A percentile compares a stretch with the other conserved stretches of the same genome.
Evolutionary conservation across 1,139 yeast genomes (phyloP).

Genomic region (Lodderomyces margitis): DNA sequence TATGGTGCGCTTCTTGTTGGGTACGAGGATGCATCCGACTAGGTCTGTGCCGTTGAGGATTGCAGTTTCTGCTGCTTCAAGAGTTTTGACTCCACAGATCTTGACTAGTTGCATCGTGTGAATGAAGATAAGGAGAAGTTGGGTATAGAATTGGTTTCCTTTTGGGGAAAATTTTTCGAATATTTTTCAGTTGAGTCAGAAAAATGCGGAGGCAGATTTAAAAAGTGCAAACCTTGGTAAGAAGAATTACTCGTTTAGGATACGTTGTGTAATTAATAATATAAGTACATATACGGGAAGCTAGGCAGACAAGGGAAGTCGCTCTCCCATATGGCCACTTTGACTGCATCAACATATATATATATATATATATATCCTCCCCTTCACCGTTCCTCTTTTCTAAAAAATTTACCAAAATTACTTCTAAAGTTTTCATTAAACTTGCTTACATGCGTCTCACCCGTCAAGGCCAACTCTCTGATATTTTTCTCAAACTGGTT

Average conservation of each 20-base stretch:
- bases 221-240: background rate
- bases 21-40: constrained; percentile 85
- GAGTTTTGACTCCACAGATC: constrained; percentile 76
- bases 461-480: constrained; percentile 49
- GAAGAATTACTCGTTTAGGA: background rate
- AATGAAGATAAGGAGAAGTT: background rate
- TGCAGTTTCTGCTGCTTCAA: constrained; percentile 69
- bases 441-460: constrained; percentile 57
- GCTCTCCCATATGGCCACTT: too few species aligned
- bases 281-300: constrained; percentile 1
- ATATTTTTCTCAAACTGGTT: constrained; percentile 56
- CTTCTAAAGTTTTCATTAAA: constrained; percentile 55
- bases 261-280: too few species aligned
- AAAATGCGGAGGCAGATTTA: background rate
- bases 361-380: background rate
- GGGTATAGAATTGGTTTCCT: too few species aligned
- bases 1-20: constrained; percentile 73
- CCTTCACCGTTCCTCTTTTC: constrained; percentile 34
- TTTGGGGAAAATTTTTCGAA: background rate
- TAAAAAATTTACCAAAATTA: constrained; percentile 57
- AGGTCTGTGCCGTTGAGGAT: constrained; percentile 69
- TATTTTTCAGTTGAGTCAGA: background rate
- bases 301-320: too few species aligned
- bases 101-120: constrained; percentile 43
- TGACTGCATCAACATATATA: background rate